Base-by-base conservation (phyloP, 2,329 filamentous ascomycete genomes). In the Scorias spongiosa region DNA sequence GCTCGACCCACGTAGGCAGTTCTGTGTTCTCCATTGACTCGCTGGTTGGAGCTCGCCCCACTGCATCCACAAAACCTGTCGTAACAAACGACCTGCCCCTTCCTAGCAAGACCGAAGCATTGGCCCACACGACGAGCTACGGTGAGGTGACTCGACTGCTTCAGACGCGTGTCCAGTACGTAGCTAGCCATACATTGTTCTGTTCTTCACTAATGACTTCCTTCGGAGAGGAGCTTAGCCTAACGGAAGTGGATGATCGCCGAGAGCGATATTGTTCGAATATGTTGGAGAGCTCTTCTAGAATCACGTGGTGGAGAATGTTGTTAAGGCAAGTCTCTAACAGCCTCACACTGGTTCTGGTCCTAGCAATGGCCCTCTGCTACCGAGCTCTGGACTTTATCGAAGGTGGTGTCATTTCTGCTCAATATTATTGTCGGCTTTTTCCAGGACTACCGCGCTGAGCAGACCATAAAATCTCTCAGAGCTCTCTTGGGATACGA, bases 401-500 rank as follows among this genome's bases (percentile, higher is more conserved):
- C 46, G 74, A 78, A 59, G 74, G 72, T 44, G 73, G 71, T 49
- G 75, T 78, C 43, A 68, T 78, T 42, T 64, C 67, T 66, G 29
- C 64, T 79, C 45, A 78, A 78, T 54, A 69, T 78, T 45, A 60
- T 71, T 18, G 71, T 79, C 14, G 75, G 74, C 9, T 77, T 78
- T 57, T 69, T 70, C 46, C 74, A 78, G 56, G 74, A 78, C 54
- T 76, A 71, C 51, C 67, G 69, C 42, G 74, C 74, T 1, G 74
- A 77, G 50, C 72, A 75, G 55, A 76, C 72, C 47, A 76, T 78
- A 57, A 66, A 76, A 40, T 71, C 72, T 2, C 59, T 78, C 2
- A 64, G 70, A 44, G 68, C 68, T 12, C 64, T 77, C 32, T 58
- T 69, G 1, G 66, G 66, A 5, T 48, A 50, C 11, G 64, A 64